Evolutionary conservation across 257 asterid genomes (phyloP), one percentile per base, ranked within the genome.

Genomic region (Haberlea rhodopensis): DNA sequence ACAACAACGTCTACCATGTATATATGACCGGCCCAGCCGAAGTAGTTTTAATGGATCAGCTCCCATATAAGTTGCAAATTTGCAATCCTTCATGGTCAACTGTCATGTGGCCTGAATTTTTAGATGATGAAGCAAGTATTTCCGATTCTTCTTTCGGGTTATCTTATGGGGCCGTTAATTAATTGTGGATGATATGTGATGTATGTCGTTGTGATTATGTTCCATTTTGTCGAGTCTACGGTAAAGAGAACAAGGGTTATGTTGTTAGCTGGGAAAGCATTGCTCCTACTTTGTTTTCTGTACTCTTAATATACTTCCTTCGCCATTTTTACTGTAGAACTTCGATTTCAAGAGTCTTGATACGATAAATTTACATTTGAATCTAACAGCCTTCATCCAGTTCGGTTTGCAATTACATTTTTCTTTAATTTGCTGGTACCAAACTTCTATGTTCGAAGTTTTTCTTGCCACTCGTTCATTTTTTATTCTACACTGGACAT

Each of bases 21-120:
- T n/a, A n/a, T n/a, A 88, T 88, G 98, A 88, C 98, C 0, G 98
- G 98, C 23, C 98, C 98, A 0, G 98, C 96, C 0, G 87, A 91
- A 73, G 69, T 81, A 8, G 98, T 84, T 91, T 91, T 71, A 80
- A 81, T 27, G 98, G 98, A 72, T 78, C 96, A 11, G 79, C 78
- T 70, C 80, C 84, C 7, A 74, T 90, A 26, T 87, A 76, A 71
- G 7, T 15, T n/a, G n/a, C n/a, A n/a, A n/a, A n/a, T n/a, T n/a
- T 15, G 51, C 7, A 15, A 62, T 52, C 70, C 34, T 25, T 53
- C 37, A 25, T 45, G 24, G 28, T 56, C 18, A n/a, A 46, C 55
- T 25, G 19, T 15, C 24, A 5, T 10, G 9, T 22, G 21, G 5
- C 52, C 24, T 5, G 5, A n/a, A 43, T 20, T 43, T 20, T 43